Evolutionary conservation across 345 rosid genomes (phyloP).

Genomic region (Euphorbia tirucalli): DNA sequence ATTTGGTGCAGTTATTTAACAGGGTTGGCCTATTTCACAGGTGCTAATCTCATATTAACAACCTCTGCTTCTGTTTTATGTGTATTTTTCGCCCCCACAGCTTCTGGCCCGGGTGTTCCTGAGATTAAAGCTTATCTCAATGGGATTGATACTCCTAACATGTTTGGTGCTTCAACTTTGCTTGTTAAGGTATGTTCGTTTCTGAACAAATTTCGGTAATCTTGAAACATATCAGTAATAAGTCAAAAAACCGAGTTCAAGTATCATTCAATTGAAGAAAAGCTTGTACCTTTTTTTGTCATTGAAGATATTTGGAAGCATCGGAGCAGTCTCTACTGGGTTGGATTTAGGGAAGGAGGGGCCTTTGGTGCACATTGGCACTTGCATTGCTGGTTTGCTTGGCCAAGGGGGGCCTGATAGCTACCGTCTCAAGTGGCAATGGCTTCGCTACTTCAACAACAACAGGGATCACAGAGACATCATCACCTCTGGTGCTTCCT

Average conservation of each 20-base stretch:
- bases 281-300: neutral
- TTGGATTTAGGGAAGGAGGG: slow-evolving; percentile 91
- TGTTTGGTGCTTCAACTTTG: slow-evolving; percentile 75
- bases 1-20: slow-evolving; percentile 48
- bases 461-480: slow-evolving; percentile 90
- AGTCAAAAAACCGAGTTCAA: neutral
- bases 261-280: neutral
- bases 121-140: slow-evolving; percentile 97
- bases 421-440: slow-evolving; percentile 64
- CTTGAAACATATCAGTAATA: neutral
- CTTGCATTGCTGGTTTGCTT: slow-evolving; percentile 80
- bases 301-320: slow-evolving; percentile 77
- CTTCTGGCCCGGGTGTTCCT: slow-evolving; percentile 95
- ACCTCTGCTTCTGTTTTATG: slow-evolving; percentile 64
- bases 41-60: slow-evolving; percentile 60
- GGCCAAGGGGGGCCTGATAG: slow-evolving; percentile 86
- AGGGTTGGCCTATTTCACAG: slow-evolving; percentile 55
- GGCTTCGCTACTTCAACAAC: slow-evolving; percentile 94
- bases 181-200: slow-evolving; percentile 65
- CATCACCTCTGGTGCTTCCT: slow-evolving; percentile 80
- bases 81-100: slow-evolving; percentile 86
- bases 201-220: neutral
- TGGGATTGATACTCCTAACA: slow-evolving; percentile 88
- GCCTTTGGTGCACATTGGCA: slow-evolving; percentile 83
- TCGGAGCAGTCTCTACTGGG: slow-evolving; percentile 86